phyloP scores from a whole-genome alignment of 2,329 filamentous ascomycete genomes.

The Fusarium hostae region DNA sequence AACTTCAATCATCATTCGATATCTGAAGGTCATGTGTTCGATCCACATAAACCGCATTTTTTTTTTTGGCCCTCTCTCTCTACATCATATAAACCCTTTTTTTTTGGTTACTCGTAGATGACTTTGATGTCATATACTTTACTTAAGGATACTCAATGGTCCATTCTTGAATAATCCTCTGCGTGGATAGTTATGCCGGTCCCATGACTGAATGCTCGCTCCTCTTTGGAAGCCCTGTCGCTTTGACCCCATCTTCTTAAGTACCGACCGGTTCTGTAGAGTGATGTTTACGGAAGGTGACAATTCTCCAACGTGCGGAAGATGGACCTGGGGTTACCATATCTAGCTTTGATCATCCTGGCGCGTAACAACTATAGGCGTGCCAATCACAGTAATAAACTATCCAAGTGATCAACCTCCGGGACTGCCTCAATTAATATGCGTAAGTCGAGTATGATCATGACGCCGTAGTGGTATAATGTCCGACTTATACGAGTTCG shows the following conservation, averaged over 20 bases:
- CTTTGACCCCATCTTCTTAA: not conserved
- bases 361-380: not conserved
- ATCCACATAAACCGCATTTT: constrained; percentile 44
- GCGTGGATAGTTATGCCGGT: not conserved
- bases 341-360: not conserved
- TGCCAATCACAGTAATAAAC: not conserved
- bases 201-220: no score
- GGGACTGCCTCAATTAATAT: not conserved
- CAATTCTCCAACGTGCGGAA: no score
- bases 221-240: not conserved
- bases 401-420: not conserved
- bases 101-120: fast-evolving
- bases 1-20: constrained; percentile 37
- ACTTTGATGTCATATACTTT: not conserved
- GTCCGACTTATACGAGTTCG: no score
- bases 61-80: not conserved
- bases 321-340: no score
- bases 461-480: not conserved
- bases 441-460: not conserved
- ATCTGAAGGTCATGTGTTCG: constrained; percentile 46
- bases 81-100: no score
- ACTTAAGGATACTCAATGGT: no score
- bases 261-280: fast-evolving
- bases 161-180: not conserved
- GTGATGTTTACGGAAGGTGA: not conserved